Evolutionary conservation across 2,329 filamentous ascomycete species (phyloP), one percentile per base, ranked within the genome.

Genomic region (Alternaria tenuissima): DNA sequence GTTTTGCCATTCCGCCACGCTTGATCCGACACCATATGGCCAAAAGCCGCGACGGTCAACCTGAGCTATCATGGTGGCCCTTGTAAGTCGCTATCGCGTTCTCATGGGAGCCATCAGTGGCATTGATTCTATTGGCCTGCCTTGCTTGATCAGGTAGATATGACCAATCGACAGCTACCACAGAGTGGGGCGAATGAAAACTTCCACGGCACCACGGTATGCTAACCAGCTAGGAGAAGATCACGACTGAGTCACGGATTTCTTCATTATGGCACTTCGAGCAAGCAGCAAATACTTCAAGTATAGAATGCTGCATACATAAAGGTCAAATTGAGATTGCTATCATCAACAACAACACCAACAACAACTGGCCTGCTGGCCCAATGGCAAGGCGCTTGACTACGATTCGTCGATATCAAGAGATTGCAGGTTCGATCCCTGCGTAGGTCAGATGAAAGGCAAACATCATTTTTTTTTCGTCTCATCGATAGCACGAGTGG

Each of bases 341-440:
- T 4, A 6, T 18, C 36, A 39, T 39, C 36, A 39, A 20, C n/a
- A 39, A 8, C 36, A 20, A 16, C 14, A 38, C n/a, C 36, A 20
- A 16, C 14, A 38, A 64, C 34, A 59, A 64, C 51, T 56, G 71
- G 71, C 60, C 68, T 62, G 68, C 68, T 84, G 82, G 82, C 82
- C 82, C 81, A 84, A 84, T 84, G 82, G 82, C 81, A 84, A 84
- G 82, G 82, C 81, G 82, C 81, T 83, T 84, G 82, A 84, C 82
- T 84, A 84, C 82, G 82, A 83, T 70, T 62, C n/a, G n/a, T 52
- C 36, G 36, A 39, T 18, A 39, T 39, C 36, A 39, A 39, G 36
- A 39, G 36, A 39, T 39, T 39, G 36, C 36, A 39, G 36, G 36
- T 39, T 39, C 36, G 36, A 39, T 39, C 36, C 36, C 36, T 39